Evolutionary conservation across 177 flowering plant species (phyloP).

Genomic region (Vitis hybrid): DNA sequence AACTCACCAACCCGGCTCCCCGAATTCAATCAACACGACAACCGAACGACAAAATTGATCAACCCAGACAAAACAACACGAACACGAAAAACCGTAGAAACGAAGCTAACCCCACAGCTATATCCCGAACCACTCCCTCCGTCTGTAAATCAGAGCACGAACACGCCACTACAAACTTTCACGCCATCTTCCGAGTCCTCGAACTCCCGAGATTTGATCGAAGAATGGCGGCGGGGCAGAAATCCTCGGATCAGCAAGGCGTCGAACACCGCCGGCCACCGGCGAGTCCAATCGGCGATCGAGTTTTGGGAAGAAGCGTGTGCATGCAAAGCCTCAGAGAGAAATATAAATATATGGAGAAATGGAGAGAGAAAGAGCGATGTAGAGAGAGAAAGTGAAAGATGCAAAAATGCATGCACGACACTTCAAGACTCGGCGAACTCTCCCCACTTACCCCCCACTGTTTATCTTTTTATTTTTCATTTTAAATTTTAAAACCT

Average conservation of each 20-base stretch:
- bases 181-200: no score
- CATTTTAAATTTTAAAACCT: background rate
- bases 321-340: constrained; percentile 34
- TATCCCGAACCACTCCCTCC: background rate
- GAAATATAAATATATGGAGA: constrained; percentile 2
- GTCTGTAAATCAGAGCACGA: no score
- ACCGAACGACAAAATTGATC: background rate
- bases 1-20: constrained; percentile 18
- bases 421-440: constrained; percentile 47
- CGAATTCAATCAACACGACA: background rate
- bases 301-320: constrained; percentile 19
- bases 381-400: constrained; percentile 8
- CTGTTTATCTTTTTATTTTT: constrained; percentile 4
- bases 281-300: constrained; percentile 9
- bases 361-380: constrained; percentile 7
- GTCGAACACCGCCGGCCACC: constrained; percentile 2
- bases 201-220: no score
- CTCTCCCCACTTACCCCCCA: constrained; percentile 19
- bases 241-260: no score
- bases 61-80: background rate
- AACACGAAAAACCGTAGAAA: background rate
- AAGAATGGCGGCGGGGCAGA: no score
- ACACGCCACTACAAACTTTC: no score
- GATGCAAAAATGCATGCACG: constrained; percentile 47
- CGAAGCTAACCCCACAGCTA: background rate